phyloP scores from a whole-genome alignment of 352 stramenopile genomes.

The Globisporangium iwayamae region DNA sequence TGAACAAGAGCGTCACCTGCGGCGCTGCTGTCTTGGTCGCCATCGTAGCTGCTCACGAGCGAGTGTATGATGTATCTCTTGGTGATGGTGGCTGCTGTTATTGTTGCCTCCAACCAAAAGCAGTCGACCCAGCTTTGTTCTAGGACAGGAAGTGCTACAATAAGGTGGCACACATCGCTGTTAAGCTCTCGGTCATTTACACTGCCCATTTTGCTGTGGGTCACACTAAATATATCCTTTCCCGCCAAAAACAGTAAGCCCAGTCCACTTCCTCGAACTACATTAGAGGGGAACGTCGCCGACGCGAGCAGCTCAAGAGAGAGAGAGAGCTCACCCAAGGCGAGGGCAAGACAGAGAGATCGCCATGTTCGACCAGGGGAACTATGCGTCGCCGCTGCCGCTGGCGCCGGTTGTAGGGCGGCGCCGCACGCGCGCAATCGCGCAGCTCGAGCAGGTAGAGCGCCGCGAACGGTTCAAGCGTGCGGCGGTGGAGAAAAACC shows the following conservation, averaged over 20 bases:
- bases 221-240: background rate
- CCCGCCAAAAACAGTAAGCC: background rate
- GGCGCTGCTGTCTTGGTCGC: conserved; percentile 1
- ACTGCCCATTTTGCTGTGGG: background rate
- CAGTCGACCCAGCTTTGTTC: too few relatives aligned
- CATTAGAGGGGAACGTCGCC: background rate
- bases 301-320: background rate
- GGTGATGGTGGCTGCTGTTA: background rate
- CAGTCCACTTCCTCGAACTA: background rate
- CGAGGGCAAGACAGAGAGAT: background rate
- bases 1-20: conserved; percentile 44
- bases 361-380: background rate
- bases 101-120: background rate
- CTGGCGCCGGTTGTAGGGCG: conserved; percentile 10
- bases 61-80: background rate
- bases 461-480: conserved; percentile 31
- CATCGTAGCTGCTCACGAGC: background rate
- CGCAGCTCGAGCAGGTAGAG: conserved; percentile 25
- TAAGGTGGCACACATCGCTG: background rate
- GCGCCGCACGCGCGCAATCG: conserved; percentile 30
- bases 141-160: background rate
- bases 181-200: too few relatives aligned
- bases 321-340: background rate
- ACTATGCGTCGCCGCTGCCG: conserved; percentile 7
- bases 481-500: conserved; percentile 7